Conservation (phyloP, 495 filamentous ascomycete species). For the Lasiosphaeria miniovina region DNA sequence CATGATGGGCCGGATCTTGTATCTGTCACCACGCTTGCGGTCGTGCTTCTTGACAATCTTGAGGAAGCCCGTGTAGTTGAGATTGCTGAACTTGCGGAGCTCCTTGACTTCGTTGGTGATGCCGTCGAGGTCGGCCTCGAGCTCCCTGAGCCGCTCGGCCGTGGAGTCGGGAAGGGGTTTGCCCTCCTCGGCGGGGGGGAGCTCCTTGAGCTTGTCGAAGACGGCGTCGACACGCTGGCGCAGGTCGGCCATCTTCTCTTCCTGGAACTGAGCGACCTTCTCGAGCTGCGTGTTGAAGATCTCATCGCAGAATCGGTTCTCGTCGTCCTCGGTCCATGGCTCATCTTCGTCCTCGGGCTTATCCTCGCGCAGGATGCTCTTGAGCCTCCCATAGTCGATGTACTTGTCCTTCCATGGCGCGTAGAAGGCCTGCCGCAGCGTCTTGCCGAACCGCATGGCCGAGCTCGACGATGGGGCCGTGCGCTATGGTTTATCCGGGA, state of each 20-base stretch:
- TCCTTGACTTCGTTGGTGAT: slow-evolving; percentile 91
- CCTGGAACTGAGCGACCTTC: slow-evolving; percentile 90
- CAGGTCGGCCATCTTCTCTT: slow-evolving; percentile 66
- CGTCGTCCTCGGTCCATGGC: slow-evolving; percentile 93
- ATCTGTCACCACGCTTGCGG: slow-evolving; percentile 72
- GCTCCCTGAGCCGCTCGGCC: slow-evolving; percentile 59
- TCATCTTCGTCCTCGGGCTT: slow-evolving; percentile 53
- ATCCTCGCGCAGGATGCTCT: slow-evolving; percentile 79
- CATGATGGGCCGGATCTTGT: slow-evolving; percentile 85
- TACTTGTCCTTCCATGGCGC: slow-evolving; percentile 89
- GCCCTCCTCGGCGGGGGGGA: slow-evolving; percentile 40
- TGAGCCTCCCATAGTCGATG: slow-evolving; percentile 92
- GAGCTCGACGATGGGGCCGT: too few relatives aligned
- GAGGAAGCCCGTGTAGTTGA: slow-evolving; percentile 96
- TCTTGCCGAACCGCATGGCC: slow-evolving; percentile 87
- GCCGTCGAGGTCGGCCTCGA: slow-evolving; percentile 72
- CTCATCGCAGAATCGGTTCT: slow-evolving; percentile 90
- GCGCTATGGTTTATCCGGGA: too few relatives aligned
- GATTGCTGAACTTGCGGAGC: slow-evolving; percentile 88
- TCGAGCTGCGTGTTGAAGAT: slow-evolving; percentile 90
- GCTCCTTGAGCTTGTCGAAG: slow-evolving; percentile 60
- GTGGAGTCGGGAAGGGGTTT: slow-evolving; percentile 43
- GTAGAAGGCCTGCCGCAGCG: slow-evolving; percentile 74
- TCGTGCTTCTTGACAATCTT: slow-evolving; percentile 99
- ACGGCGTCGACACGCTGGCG: slow-evolving; percentile 61